phyloP scores from a whole-genome alignment of 768 basidiomycete genomes.

The Collybia sp. region DNA sequence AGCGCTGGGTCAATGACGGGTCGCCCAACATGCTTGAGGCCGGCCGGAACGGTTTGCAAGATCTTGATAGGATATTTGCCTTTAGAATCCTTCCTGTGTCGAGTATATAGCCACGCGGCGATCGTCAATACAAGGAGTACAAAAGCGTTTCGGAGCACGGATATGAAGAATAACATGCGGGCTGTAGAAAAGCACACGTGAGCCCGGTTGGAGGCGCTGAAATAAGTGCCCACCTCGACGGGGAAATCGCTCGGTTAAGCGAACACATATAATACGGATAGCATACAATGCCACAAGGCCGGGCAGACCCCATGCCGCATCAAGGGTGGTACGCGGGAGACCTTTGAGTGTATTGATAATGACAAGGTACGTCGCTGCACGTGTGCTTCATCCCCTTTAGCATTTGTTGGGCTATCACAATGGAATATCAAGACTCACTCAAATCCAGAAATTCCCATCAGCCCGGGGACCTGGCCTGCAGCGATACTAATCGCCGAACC shows the following conservation, averaged over 20 bases:
- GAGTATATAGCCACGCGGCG: conserved; percentile 82
- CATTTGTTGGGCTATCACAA: conserved; percentile 3
- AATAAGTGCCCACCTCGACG: conserved; percentile 38
- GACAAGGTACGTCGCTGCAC: conserved; percentile 79
- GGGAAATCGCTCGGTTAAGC: conserved; percentile 54
- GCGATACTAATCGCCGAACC: conserved; percentile 95
- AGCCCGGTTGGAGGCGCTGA: conserved; percentile 1
- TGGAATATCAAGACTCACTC: conserved; percentile 43
- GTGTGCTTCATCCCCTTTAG: conserved; percentile 49
- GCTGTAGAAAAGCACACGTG: conserved; percentile 28
- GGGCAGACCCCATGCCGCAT: conserved; percentile 88
- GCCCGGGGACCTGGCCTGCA: conserved; percentile 79
- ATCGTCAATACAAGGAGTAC: conserved; percentile 85
- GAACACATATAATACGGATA: conserved; percentile 56
- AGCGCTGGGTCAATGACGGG: conserved; percentile 39
- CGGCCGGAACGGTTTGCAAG: conserved; percentile 78
- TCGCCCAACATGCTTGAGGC: conserved; percentile 58
- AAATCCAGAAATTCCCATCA: conserved; percentile 86
- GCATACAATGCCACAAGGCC: conserved; percentile 67
- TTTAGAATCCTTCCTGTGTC: conserved; percentile 46
- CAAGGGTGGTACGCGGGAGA: conserved; percentile 61
- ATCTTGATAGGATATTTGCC: conserved; percentile 85
- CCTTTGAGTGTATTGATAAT: conserved; percentile 93
- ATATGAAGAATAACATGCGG: conserved; percentile 72
- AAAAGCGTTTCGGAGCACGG: conserved; percentile 78